Evolutionary conservation across 768 basidiomycete genomes (phyloP).

Genomic region (Lactarius trivialis): DNA sequence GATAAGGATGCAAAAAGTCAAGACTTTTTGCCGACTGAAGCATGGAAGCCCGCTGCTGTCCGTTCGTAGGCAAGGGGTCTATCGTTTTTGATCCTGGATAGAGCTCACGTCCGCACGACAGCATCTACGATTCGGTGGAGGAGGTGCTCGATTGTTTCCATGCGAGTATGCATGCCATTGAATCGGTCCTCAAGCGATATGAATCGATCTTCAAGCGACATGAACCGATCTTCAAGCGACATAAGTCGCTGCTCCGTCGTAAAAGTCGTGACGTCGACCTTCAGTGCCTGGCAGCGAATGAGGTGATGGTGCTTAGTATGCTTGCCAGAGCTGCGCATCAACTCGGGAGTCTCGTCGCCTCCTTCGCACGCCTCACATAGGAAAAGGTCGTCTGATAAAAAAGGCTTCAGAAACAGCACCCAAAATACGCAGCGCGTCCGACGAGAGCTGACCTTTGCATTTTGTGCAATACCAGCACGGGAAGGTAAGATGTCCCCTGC

Average conservation of each 20-base stretch:
- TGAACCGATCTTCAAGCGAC: constrained; percentile 1
- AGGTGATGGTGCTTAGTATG: constrained; percentile 10
- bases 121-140: not conserved
- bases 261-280: not conserved
- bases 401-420: not conserved
- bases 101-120: not conserved
- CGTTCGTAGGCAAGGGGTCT: too few species aligned
- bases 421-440: not conserved
- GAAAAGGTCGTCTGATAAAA: constrained; percentile 4
- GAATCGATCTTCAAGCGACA: too few species aligned
- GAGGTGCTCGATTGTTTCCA: not conserved
- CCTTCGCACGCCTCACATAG: constrained; percentile 23
- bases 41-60: not conserved
- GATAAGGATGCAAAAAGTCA: too few species aligned
- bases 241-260: constrained; percentile 1
- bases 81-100: too few species aligned
- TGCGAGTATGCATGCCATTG: not conserved
- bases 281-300: constrained; percentile 10
- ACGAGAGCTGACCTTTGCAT: not conserved
- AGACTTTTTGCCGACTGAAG: too few species aligned
- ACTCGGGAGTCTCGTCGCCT: not conserved
- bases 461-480: constrained; percentile 9
- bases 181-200: too few species aligned
- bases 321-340: constrained; percentile 1
- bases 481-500: constrained; percentile 20